A percentile compares a stretch with the other conserved stretches of the same genome.
Evolutionary conservation across 2,329 filamentous ascomycete genomes (phyloP).

Genomic region (Fusarium concolor): DNA sequence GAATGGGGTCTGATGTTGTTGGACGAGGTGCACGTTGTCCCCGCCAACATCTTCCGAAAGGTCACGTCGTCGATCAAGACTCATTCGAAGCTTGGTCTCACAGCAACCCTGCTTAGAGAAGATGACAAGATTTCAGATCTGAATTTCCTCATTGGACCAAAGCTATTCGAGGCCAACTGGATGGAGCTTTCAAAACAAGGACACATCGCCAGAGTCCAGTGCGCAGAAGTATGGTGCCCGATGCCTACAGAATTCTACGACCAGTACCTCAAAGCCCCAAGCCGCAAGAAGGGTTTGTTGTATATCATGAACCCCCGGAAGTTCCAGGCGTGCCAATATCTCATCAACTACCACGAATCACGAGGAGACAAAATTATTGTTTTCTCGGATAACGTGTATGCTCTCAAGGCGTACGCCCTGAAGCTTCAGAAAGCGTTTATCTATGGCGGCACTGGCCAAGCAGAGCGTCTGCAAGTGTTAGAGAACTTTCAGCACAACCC

Average conservation of each 20-base stretch:
- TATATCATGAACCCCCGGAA: slow-evolving; percentile 99
- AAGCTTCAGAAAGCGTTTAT: slow-evolving; percentile 91
- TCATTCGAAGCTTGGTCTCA: slow-evolving; percentile 94
- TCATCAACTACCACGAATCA: slow-evolving; percentile 97
- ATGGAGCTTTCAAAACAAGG: slow-evolving; percentile 98
- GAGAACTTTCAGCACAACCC: slow-evolving; percentile 97
- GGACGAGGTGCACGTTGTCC: slow-evolving; percentile 98
- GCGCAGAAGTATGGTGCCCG: slow-evolving; percentile 98
- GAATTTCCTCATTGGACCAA: slow-evolving; percentile 97
- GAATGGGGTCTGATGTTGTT: slow-evolving; percentile 99
- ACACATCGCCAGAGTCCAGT: slow-evolving; percentile 96
- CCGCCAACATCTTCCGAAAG: slow-evolving; percentile 94
- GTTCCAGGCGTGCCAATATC: slow-evolving; percentile 95
- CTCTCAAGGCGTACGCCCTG: slow-evolving; percentile 84
- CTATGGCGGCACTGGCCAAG: slow-evolving; percentile 87
- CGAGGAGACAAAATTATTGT: slow-evolving; percentile 98
- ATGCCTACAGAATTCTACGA: slow-evolving; percentile 99
- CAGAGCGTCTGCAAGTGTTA: slow-evolving; percentile 86
- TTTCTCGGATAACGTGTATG: slow-evolving; percentile 97
- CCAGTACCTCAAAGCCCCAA: slow-evolving; percentile 82
- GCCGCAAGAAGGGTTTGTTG: slow-evolving; percentile 64
- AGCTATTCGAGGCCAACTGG: slow-evolving; percentile 99
- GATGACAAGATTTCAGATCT: slow-evolving; percentile 98
- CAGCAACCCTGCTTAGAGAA: slow-evolving; percentile 92
- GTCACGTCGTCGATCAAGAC: slow-evolving; percentile 94